Percentiles rank a stretch among this genome's conserved stretches.
Conservation (phyloP, 2,329 filamentous ascomycete species). For the Hymenoscyphus salicellus region DNA sequence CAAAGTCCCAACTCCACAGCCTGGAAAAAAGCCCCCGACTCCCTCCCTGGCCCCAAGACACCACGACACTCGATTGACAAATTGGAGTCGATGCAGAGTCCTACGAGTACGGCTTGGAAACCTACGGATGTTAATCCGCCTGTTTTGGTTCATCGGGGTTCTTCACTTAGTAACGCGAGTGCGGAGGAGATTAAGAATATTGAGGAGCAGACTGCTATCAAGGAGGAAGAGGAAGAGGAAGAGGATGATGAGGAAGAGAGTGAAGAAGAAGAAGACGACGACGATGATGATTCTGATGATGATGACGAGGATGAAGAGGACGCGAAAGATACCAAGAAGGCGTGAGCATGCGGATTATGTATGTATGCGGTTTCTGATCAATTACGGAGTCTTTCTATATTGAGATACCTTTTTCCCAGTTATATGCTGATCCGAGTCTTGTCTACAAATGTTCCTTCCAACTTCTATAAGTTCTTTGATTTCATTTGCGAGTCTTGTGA, state of each 20-base stretch:
- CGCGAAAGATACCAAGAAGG: conserved; percentile 4
- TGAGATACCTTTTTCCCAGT: not conserved
- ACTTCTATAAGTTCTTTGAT: not conserved
- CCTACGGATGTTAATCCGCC: conserved; percentile 22
- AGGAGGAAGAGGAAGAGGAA: conserved; percentile 33
- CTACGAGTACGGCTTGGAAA: conserved; percentile 34
- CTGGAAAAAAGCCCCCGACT: conserved; percentile 18
- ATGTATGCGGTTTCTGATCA: not conserved
- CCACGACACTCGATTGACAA: conserved; percentile 15
- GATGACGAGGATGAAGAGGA: not conserved
- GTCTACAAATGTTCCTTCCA: not conserved
- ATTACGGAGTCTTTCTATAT: not conserved
- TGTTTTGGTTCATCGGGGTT: conserved; percentile 26
- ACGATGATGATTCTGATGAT: conserved; percentile 32
- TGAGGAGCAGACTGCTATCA: conserved; percentile 31
- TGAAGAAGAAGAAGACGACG: conserved; percentile 30
- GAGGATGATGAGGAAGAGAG: conserved; percentile 25
- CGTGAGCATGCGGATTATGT: not conserved
- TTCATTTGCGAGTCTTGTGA: not conserved
- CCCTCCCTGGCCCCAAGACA: not conserved
- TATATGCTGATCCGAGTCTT: not conserved
- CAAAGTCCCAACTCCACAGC: conserved; percentile 34
- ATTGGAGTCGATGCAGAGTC: conserved; percentile 28
- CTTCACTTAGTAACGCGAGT: conserved; percentile 21
- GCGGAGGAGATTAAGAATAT: conserved; percentile 32